Base-by-base conservation (phyloP, 129 eudicot species). In the Silybum marianum region DNA sequence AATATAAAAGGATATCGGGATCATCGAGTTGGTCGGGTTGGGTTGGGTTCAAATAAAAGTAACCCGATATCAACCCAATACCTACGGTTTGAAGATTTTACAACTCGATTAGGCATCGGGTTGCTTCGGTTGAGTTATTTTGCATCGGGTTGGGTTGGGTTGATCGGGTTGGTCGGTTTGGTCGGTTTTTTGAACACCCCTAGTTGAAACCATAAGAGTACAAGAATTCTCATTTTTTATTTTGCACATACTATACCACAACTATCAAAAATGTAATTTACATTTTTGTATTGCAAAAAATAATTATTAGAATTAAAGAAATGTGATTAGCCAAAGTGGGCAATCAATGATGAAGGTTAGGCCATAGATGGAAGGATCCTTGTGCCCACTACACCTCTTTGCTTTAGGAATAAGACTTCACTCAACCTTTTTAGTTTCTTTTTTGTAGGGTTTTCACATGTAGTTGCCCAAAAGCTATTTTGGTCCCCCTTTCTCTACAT, bases 381-480 rank as follows among this genome's bases (percentile, higher is more conserved):
- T 69, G 34, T 30, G 70, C 58, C 82, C 32, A 78, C 83, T 71
- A 38, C 42, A 71, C 77, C 22, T 54, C 71, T 80, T 71, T 71
- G 71, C 83, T 80, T 80, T 83, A 54, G 82, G 39, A 83, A 39
- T 58, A 38, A 83, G 74, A 54, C 78, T 70, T 51, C 77, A 77
- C 73, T 81, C 86, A 76, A 83, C 68, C 82, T 32, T 83, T 83
- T 83, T 83, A 71, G 39, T 70, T 76, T 38, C 72, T 26, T 39
- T 71, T 83, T 68, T 23, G 25, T 76, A 83, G 86, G 82, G 74
- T 16, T 25, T 67, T 83, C 82, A 83, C 86, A 77, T 83, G 82
- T 76, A 71, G 73, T 77, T 60, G 82, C 28, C 42, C 73, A 38
- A 46, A 83, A 39, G 34, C 72, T 83, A 16, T 76, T 76, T 83